Evolutionary conservation across 495 filamentous ascomycete genomes (phyloP).

Genomic region (Pseudoneurospora amorphoporcata): DNA sequence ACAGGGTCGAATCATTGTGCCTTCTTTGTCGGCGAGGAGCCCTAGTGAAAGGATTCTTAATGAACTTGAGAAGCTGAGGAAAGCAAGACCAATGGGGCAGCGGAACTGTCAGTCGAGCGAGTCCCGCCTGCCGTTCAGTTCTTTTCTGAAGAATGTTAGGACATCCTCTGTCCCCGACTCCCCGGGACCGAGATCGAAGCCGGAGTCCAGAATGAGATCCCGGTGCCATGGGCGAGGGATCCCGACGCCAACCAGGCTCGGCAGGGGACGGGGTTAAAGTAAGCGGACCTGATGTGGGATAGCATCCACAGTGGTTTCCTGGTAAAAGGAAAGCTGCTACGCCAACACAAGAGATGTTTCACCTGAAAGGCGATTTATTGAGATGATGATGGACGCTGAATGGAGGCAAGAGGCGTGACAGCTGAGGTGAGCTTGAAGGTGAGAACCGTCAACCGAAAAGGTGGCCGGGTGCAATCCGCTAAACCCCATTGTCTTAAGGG

Average conservation of each 20-base stretch:
- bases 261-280: not conserved
- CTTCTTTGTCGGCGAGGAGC: not conserved
- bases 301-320: not conserved
- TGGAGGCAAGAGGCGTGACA: not conserved
- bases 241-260: not conserved
- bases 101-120: not conserved
- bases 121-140: not conserved
- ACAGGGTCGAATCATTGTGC: not conserved
- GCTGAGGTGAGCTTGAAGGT: not conserved
- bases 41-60: not conserved
- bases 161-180: not conserved
- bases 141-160: no score
- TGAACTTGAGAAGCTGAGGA: not conserved
- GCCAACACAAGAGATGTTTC: not conserved
- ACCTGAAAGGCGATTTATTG: not conserved
- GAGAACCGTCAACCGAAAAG: not conserved
- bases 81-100: not conserved
- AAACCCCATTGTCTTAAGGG: not conserved
- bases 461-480: not conserved
- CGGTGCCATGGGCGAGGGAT: not conserved
- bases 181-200: not conserved
- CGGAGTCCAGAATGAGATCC: not conserved
- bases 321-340: not conserved
- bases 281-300: not conserved
- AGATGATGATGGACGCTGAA: not conserved